Evolutionary conservation across 306 rosid species (phyloP), one percentile per base, ranked within the genome.

Genomic region (Vigna angularis): DNA sequence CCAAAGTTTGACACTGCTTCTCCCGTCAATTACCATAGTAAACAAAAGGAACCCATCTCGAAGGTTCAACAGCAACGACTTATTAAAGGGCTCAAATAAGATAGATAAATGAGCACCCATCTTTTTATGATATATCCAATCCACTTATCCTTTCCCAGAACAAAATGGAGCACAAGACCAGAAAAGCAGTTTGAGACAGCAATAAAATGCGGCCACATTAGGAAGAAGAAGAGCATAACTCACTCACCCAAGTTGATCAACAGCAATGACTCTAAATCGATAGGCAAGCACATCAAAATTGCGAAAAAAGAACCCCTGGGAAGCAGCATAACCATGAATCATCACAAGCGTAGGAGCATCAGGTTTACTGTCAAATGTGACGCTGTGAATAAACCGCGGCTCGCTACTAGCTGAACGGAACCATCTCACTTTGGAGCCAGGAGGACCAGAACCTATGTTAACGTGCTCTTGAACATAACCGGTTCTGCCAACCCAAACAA

Each of bases 171-270:
- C 62, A 79, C 7, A 30, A 65, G n/a, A 51, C 74, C 36, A 52
- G 30, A 59, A 72, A 76, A 30, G 59, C 28, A 45, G 70, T 63
- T 55, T 32, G n/a, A 45, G 18, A 69, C 52, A 51, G 34, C 42
- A 4, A 52, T 11, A 18, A 49, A 81, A 14, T 38, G 48, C 71
- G 18, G 48, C 3, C 34, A 18, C 24, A 17, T 42, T 24, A 57
- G 18, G 40, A 70, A 58, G n/a, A n/a, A 79, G 30, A 70, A 13
- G 74, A 59, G 64, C 34, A 32, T 18, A 63, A 28, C 17, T 58
- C 30, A 86, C 97, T 86, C 75, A 95, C 99, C 98, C 99, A 47
- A 96, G 88, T 81, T 96, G 99, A 86, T 95, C 99, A 55, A 95
- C 74, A 52, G 97, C 99, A 76, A 93, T 90, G 85, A 93, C 89